Conservation (phyloP, 108 stramenopile species). For the Mediolabrus comicus region DNA sequence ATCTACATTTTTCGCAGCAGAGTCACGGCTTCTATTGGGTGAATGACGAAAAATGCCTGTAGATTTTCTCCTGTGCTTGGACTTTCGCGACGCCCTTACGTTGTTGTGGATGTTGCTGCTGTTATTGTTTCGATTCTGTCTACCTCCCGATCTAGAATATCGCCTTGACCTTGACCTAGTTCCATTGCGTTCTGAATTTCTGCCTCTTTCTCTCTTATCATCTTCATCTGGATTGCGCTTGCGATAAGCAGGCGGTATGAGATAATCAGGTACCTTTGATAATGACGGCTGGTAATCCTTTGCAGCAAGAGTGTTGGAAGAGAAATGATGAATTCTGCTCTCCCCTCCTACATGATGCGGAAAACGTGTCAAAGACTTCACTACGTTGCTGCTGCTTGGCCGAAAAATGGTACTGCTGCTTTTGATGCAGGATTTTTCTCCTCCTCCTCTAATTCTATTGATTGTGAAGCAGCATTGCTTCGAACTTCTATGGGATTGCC, state of each 20-base stretch:
- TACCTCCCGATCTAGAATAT: not conserved
- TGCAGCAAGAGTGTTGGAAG: not conserved
- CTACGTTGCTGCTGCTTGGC: no score
- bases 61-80: not conserved
- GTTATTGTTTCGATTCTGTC: not conserved
- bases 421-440: no score
- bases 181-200: not conserved
- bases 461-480: not conserved
- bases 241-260: conserved; percentile 28
- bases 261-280: conserved; percentile 16
- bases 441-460: not conserved
- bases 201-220: not conserved
- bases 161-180: not conserved
- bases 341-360: not conserved
- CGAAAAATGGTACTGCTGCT: not conserved
- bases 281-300: not conserved
- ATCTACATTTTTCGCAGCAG: not conserved
- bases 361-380: not conserved
- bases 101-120: not conserved
- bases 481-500: not conserved
- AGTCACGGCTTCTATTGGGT: not conserved
- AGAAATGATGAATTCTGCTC: not conserved
- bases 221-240: not conserved
- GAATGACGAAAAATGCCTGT: not conserved
- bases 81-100: not conserved